phyloP scores from a whole-genome alignment of 1,284 basidiomycete species.

The Phellinidium pouzarii region DNA sequence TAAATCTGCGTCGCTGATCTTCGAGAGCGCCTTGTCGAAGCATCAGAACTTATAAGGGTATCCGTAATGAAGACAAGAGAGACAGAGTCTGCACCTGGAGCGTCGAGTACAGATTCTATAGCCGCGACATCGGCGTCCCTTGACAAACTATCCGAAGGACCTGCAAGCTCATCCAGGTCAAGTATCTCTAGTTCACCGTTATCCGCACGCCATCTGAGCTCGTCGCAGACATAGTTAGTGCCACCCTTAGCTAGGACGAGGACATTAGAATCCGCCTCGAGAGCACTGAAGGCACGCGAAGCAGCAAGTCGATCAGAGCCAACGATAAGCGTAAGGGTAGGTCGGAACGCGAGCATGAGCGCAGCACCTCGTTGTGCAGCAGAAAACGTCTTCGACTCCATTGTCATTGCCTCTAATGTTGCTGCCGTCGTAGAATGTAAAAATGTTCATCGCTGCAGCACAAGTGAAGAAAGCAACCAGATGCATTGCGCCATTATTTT shows the following conservation, averaged over 20 bases:
- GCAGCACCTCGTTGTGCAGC: conserved; percentile 59
- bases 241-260: conserved; percentile 54
- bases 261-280: conserved; percentile 78
- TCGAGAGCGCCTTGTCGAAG: conserved; percentile 35
- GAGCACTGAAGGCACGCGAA: conserved; percentile 69
- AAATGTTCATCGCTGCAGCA: no score
- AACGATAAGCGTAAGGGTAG: conserved; percentile 58
- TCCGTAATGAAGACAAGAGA: conserved; percentile 74
- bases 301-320: conserved; percentile 77
- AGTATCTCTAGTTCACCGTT: conserved; percentile 50
- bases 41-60: conserved; percentile 42
- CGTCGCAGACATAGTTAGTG: conserved; percentile 50
- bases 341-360: conserved; percentile 71
- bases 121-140: conserved; percentile 34
- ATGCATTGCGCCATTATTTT: no score
- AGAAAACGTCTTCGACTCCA: conserved; percentile 23
- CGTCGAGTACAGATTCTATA: conserved; percentile 41
- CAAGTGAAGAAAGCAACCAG: no score
- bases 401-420: not conserved
- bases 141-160: conserved; percentile 28
- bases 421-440: not conserved
- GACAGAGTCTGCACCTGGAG: conserved; percentile 27
- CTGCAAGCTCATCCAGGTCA: conserved; percentile 45
- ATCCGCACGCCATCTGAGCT: conserved; percentile 59
- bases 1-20: conserved; percentile 52